A percentile compares a stretch with the other conserved stretches of the same genome.
These are phyloP conservation scores for Trichoderma sp. DNA, from an alignment of 2,329 filamentous ascomycete genomes.

Conservation along the genomic window DNA sequence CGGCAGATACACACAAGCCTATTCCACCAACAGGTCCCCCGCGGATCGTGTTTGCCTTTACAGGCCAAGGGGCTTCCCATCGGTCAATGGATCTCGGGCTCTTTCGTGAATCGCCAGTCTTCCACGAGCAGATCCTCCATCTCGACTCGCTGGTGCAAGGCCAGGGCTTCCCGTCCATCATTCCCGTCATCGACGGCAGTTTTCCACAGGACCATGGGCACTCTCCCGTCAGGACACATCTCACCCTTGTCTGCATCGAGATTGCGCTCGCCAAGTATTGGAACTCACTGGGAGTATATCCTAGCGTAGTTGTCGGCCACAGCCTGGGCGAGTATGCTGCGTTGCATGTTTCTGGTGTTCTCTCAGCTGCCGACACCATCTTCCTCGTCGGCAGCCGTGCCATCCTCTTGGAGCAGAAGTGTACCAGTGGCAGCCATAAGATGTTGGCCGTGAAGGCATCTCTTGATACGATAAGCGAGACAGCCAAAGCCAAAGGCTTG, in stretches of 20 bases:
- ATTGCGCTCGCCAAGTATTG: conserved; percentile 48
- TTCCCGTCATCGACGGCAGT: conserved; percentile 45
- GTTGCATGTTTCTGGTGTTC: conserved; percentile 39
- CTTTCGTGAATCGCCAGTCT: conserved; percentile 36
- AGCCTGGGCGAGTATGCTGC: conserved; percentile 63
- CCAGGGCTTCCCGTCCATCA: conserved; percentile 44
- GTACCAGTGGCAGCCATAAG: conserved; percentile 42
- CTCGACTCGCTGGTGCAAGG: conserved; percentile 36
- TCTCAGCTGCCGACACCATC: conserved; percentile 62
- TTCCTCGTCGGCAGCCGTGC: conserved; percentile 64
- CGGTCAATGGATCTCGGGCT: conserved; percentile 39
- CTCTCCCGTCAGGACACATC: conserved; percentile 38
- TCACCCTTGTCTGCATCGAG: conserved; percentile 43
- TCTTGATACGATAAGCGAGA: conserved; percentile 26
- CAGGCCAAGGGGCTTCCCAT: conserved; percentile 47
- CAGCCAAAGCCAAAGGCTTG: neutral
- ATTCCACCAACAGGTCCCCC: neutral
- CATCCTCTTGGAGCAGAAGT: conserved; percentile 55
- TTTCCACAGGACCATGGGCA: conserved; percentile 25
- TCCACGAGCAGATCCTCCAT: conserved; percentile 37
- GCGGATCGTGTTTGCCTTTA: conserved; percentile 44
- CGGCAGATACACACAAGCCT: neutral
- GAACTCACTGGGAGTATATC: conserved; percentile 42
- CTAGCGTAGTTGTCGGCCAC: conserved; percentile 50
- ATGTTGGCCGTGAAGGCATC: conserved; percentile 41